Conservation (phyloP, 352 stramenopile genomes). For the Pythium brassicae region DNA sequence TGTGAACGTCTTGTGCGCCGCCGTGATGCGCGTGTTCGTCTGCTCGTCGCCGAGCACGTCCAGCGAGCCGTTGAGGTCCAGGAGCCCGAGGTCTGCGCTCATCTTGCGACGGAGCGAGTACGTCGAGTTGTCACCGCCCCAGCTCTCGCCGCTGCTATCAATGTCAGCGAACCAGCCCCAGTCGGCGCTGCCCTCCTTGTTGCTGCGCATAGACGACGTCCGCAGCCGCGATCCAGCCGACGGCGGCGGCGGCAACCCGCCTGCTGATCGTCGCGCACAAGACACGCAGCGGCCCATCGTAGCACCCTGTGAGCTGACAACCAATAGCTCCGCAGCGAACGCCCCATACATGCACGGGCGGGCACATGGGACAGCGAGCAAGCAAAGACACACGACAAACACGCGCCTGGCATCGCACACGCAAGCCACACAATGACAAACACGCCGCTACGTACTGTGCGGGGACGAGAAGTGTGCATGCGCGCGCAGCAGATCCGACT, state of each 20-base stretch:
- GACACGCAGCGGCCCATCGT: slow-evolving; percentile 3
- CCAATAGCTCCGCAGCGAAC: background rate
- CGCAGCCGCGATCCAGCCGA: slow-evolving; percentile 48
- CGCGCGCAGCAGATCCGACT: slow-evolving; percentile 71
- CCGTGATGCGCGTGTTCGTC: slow-evolving; percentile 77
- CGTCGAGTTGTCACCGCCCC: slow-evolving; percentile 63
- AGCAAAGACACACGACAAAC: background rate
- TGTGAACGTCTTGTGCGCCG: slow-evolving; percentile 84
- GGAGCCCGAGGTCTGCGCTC: slow-evolving; percentile 66
- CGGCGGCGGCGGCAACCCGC: slow-evolving; percentile 36
- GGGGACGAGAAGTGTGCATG: slow-evolving; percentile 72
- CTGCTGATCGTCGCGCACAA: slow-evolving; percentile 13
- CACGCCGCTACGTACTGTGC: slow-evolving; percentile 28
- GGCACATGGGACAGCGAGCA: too few relatives aligned
- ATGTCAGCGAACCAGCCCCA: slow-evolving; percentile 89
- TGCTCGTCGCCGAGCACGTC: slow-evolving; percentile 83
- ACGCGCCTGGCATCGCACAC: too few relatives aligned
- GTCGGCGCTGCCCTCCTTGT: slow-evolving; percentile 76
- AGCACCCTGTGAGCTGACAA: background rate
- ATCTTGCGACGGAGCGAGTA: slow-evolving; percentile 57
- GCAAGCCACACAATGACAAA: slow-evolving; percentile 5
- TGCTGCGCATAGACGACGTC: slow-evolving; percentile 16
- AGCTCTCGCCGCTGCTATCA: slow-evolving; percentile 82
- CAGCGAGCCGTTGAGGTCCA: slow-evolving; percentile 52
- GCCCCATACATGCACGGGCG: slow-evolving; percentile 1